Evolutionary conservation across 2,329 filamentous ascomycete species (phyloP).

Genomic region (Exophiala calicioides): DNA sequence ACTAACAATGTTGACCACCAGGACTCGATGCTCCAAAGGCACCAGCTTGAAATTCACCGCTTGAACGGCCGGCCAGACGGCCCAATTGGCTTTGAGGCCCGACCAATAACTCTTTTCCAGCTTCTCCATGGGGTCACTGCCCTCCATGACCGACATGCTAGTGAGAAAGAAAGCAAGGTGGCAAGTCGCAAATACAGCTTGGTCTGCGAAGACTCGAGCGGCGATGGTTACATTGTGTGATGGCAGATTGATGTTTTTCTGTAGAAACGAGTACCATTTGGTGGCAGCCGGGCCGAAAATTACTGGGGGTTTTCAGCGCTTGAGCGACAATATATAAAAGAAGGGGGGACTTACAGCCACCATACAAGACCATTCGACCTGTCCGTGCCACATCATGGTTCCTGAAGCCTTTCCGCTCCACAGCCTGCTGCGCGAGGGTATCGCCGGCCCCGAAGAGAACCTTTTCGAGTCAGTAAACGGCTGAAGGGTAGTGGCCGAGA

Average conservation of each 20-base stretch:
- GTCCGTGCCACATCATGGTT: conserved; percentile 67
- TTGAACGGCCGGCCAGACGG: conserved; percentile 85
- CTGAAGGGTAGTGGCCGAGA: conserved; percentile 4
- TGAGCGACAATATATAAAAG: neutral
- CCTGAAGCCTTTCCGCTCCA: conserved; percentile 75
- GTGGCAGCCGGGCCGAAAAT: conserved; percentile 88
- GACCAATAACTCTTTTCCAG: conserved; percentile 68
- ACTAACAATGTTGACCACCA: conserved; percentile 82
- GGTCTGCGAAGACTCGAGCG: conserved; percentile 77
- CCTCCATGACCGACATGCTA: conserved; percentile 82
- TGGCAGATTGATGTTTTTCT: conserved; percentile 66
- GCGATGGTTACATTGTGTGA: conserved; percentile 68
- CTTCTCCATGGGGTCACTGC: conserved; percentile 66
- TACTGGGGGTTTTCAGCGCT: conserved; percentile 45
- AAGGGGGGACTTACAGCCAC: conserved; percentile 43
- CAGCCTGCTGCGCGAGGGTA: conserved; percentile 82
- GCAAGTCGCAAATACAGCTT: conserved; percentile 78
- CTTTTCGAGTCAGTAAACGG: conserved; percentile 38
- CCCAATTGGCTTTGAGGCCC: conserved; percentile 79
- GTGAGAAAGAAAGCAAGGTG: conserved; percentile 80
- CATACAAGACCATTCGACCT: conserved; percentile 52
- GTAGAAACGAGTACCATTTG: conserved; percentile 81
- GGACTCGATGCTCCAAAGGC: conserved; percentile 76
- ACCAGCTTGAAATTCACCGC: conserved; percentile 84
- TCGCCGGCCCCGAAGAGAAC: conserved; percentile 92